Evolutionary conservation across 2,329 filamentous ascomycete genomes (phyloP).

Genomic region (Arachnomyces sp.): DNA sequence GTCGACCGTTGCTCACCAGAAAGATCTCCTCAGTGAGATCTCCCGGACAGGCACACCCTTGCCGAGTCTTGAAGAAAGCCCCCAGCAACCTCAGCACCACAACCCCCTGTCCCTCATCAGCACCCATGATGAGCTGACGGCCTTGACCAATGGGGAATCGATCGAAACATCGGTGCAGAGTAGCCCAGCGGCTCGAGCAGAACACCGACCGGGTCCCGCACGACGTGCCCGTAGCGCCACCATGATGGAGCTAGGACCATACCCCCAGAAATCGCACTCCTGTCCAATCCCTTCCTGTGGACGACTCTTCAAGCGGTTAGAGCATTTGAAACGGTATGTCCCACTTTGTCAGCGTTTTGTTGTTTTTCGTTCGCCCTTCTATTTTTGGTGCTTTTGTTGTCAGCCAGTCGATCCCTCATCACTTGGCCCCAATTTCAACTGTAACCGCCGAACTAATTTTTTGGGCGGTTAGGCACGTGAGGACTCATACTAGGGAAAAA

Average conservation of each 20-base stretch:
- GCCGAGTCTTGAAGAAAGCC: slow-evolving; percentile 73
- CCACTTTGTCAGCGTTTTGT: slow-evolving; percentile 23
- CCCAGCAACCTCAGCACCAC: slow-evolving; percentile 43
- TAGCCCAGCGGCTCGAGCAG: slow-evolving; percentile 37
- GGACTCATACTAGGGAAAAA: slow-evolving; percentile 98
- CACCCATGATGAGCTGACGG: slow-evolving; percentile 57
- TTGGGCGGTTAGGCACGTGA: slow-evolving; percentile 70
- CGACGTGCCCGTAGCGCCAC: slow-evolving; percentile 89
- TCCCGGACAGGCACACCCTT: slow-evolving; percentile 89
- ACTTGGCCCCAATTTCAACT: slow-evolving; percentile 27
- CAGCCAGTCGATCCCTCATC: too few species aligned
- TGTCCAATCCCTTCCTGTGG: slow-evolving; percentile 99
- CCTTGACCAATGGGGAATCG: slow-evolving; percentile 55
- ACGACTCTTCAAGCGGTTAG: slow-evolving; percentile 94
- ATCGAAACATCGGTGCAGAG: slow-evolving; percentile 47
- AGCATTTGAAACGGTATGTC: slow-evolving; percentile 96
- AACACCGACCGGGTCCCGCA: slow-evolving; percentile 59
- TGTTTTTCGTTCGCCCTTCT: slow-evolving; percentile 16
- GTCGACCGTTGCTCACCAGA: slow-evolving; percentile 63
- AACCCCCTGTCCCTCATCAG: slow-evolving; percentile 60
- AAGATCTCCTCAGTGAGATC: slow-evolving; percentile 66
- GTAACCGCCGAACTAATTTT: slow-evolving; percentile 43
- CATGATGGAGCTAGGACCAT: slow-evolving; percentile 91
- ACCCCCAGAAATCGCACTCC: slow-evolving; percentile 95
- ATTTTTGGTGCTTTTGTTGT: slow-evolving; percentile 27